These are phyloP conservation scores for Penicillium waksmanii DNA, from an alignment of 495 filamentous ascomycete genomes.

Conservation along the genomic window DNA sequence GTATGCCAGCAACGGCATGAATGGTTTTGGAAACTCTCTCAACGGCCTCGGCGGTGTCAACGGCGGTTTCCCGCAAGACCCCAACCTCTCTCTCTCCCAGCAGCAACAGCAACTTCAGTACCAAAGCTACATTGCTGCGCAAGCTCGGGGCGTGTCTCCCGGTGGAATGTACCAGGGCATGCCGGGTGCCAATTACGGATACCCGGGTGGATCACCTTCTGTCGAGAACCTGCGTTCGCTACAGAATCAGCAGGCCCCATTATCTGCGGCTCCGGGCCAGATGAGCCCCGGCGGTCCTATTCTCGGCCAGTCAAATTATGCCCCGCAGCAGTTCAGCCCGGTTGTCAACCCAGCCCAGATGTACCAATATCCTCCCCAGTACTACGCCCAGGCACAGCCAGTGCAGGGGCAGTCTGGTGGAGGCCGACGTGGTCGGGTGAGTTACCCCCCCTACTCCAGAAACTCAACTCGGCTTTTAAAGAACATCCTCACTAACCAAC, in stretches of 20 bases:
- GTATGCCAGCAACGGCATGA: conserved; percentile 44
- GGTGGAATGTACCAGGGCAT: conserved; percentile 48
- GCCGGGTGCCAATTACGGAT: conserved; percentile 43
- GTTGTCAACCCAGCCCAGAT: conserved; percentile 51
- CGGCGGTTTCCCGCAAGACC: conserved; percentile 45
- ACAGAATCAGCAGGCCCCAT: conserved; percentile 38
- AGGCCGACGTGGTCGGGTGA: conserved; percentile 56
- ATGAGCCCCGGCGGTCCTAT: conserved; percentile 47
- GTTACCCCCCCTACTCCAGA: conserved; percentile 11
- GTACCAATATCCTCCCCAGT: conserved; percentile 58
- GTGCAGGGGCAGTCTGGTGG: conserved; percentile 49
- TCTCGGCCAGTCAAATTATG: conserved; percentile 47
- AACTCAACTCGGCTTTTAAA: conserved; percentile 5
- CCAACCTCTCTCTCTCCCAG: conserved; percentile 40
- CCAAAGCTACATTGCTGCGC: conserved; percentile 47
- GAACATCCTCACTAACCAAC: background rate
- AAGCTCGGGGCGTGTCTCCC: conserved; percentile 49
- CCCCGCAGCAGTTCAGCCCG: conserved; percentile 52
- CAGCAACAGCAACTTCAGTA: conserved; percentile 57
- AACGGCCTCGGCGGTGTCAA: conserved; percentile 34
- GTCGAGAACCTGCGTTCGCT: conserved; percentile 49
- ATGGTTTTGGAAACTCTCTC: conserved; percentile 35
- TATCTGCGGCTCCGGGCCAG: conserved; percentile 40
- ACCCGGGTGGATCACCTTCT: conserved; percentile 41
- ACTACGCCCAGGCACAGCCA: conserved; percentile 49